These are phyloP conservation scores for Gossypium gossypioides DNA, from an alignment of 441 rosid genomes.

Conservation along the genomic window DNA sequence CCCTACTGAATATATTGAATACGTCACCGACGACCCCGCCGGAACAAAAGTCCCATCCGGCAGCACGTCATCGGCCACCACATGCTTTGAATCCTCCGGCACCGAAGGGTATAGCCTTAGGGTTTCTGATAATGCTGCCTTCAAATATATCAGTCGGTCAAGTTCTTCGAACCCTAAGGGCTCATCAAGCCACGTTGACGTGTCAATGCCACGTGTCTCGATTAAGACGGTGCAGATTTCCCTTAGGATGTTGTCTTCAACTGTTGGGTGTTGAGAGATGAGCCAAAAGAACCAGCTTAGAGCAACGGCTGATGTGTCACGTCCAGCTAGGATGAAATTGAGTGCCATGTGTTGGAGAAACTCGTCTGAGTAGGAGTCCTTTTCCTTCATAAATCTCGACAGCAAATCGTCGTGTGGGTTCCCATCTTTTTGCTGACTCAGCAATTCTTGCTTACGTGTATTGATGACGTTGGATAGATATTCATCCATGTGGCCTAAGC, in stretches of 20 bases:
- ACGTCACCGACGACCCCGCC: constrained; percentile 87
- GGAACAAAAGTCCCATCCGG: constrained; percentile 92
- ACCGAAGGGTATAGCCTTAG: constrained; percentile 85
- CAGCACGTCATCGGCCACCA: constrained; percentile 61
- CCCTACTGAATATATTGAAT: constrained; percentile 84
- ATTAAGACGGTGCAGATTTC: constrained; percentile 52
- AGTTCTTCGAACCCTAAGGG: constrained; percentile 68
- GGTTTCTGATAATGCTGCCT: constrained; percentile 84
- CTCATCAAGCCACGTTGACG: constrained; percentile 50
- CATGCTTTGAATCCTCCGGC: constrained; percentile 88
- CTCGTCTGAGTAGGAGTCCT: constrained; percentile 64
- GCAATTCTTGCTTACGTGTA: constrained; percentile 62
- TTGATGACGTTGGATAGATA: constrained; percentile 59
- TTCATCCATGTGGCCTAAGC: constrained; percentile 53
- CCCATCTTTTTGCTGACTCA: constrained; percentile 33
- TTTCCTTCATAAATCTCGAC: constrained; percentile 80
- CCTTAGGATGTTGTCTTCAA: constrained; percentile 58
- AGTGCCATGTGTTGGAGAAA: constrained; percentile 84
- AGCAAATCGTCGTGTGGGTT: constrained; percentile 69
- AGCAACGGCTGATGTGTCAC: constrained; percentile 93
- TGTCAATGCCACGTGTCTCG: constrained; percentile 62
- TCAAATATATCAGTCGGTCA: constrained; percentile 60
- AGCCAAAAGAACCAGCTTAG: constrained; percentile 89
- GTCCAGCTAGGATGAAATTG: constrained; percentile 91
- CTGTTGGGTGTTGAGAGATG: constrained; percentile 42